Percentiles rank a stretch among this genome's conserved stretches.
Evolutionary conservation across 2,329 filamentous ascomycete species (phyloP).

Genomic region (Lasiodiplodia sp.): DNA sequence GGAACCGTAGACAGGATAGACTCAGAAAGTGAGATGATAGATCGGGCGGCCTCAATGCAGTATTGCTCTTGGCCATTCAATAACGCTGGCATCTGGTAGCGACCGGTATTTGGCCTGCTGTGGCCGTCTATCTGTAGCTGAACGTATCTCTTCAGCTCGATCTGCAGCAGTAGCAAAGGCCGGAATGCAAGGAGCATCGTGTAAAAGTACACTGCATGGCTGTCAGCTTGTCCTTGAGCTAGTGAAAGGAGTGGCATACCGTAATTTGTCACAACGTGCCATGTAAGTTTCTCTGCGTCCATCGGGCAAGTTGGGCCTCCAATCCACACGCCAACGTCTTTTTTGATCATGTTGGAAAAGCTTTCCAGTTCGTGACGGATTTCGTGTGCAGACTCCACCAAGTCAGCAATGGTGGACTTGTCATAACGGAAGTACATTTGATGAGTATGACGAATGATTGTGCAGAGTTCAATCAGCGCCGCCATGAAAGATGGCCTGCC

Average conservation of each 20-base stretch:
- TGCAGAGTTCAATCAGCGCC: slow-evolving; percentile 4
- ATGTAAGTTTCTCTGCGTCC: background rate
- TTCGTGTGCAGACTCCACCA: background rate
- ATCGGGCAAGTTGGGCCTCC: background rate
- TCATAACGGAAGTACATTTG: slow-evolving; percentile 4
- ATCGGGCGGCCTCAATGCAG: background rate
- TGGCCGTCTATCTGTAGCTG: background rate
- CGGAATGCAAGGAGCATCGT: slow-evolving; percentile 14
- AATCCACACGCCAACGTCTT: slow-evolving; percentile 2
- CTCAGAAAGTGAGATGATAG: background rate
- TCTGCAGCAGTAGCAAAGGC: background rate
- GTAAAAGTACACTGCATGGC: slow-evolving; percentile 5
- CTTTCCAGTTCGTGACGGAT: background rate
- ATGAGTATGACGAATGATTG: slow-evolving; percentile 1
- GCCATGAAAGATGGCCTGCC: background rate
- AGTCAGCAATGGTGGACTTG: background rate
- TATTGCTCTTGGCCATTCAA: background rate
- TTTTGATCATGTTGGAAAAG: background rate
- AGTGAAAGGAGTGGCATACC: background rate
- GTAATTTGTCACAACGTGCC: slow-evolving; percentile 3
- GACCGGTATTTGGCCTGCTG: background rate
- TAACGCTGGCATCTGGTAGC: background rate
- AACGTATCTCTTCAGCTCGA: background rate
- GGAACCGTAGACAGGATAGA: background rate
- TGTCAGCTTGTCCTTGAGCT: background rate